Conservation (phyloP, 2,329 filamentous ascomycete species). For the Hirsutella minnesotensis region DNA sequence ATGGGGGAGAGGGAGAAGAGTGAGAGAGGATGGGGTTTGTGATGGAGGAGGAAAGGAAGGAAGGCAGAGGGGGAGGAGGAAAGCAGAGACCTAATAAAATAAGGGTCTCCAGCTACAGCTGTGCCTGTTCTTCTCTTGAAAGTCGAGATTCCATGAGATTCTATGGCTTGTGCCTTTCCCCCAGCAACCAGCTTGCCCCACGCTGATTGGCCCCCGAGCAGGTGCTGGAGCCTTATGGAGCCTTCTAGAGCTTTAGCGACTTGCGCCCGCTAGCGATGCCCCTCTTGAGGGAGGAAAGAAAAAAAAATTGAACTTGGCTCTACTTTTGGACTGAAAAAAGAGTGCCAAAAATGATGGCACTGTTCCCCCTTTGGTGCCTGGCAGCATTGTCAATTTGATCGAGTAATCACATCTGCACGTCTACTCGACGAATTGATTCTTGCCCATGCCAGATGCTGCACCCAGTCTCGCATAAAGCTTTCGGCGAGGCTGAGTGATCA, state of each 20-base stretch:
- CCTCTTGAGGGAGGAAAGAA: not conserved
- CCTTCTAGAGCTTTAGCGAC: conserved; percentile 11
- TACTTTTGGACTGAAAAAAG: too few species aligned
- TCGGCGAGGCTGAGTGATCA: not conserved
- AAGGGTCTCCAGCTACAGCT: not conserved
- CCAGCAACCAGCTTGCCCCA: conserved; percentile 8
- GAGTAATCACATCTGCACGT: not conserved
- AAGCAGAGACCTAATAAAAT: not conserved
- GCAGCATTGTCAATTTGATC: too few species aligned
- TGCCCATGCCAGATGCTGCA: not conserved
- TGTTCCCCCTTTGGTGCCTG: too few species aligned
- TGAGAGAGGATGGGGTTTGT: not conserved
- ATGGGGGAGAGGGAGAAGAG: not conserved
- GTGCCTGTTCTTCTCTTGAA: conserved; percentile 14
- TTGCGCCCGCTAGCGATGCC: not conserved
- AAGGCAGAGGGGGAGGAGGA: conserved; percentile 2
- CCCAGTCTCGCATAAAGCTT: not conserved
- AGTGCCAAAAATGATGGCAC: too few species aligned
- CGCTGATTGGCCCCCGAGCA: conserved; percentile 14
- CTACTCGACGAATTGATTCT: not conserved
- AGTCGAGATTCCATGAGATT: conserved; percentile 34
- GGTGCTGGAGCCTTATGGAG: conserved; percentile 10
- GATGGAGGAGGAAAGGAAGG: conserved; percentile 1
- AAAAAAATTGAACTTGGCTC: not conserved
- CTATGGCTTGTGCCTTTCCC: conserved; percentile 22